A percentile compares a stretch with the other conserved stretches of the same genome.
These are phyloP conservation scores for Colletotrichum melonis DNA, from an alignment of 2,329 filamentous ascomycete species.

Conservation along the genomic window DNA sequence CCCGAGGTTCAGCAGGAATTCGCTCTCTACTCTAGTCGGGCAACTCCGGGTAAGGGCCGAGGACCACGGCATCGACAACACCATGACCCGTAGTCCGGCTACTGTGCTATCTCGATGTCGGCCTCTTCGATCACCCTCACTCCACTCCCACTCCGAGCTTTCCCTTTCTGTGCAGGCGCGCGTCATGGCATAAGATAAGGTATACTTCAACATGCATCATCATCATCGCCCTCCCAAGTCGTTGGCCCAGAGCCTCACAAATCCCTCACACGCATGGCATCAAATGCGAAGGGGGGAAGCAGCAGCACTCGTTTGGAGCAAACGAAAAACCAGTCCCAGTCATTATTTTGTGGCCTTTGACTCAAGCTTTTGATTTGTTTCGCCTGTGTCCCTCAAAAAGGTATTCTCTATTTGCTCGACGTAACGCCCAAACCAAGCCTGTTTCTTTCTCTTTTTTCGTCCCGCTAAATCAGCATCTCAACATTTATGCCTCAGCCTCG, in stretches of 20 bases:
- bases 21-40: not conserved
- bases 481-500: slow-evolving; percentile 57
- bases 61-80: not conserved
- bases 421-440: slow-evolving; percentile 36
- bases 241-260: not conserved
- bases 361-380: slow-evolving; percentile 36
- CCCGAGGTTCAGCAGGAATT: slow-evolving; percentile 23
- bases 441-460: slow-evolving; percentile 9
- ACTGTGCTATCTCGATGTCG: not conserved
- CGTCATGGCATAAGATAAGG: not conserved
- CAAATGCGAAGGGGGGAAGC: not conserved
- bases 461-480: slow-evolving; percentile 25
- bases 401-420: slow-evolving; percentile 36
- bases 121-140: not conserved
- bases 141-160: not conserved
- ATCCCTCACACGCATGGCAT: not conserved
- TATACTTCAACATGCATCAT: not conserved
- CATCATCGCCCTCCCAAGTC: not conserved
- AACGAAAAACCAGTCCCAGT: slow-evolving; percentile 20
- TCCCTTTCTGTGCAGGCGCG: not conserved
- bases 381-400: slow-evolving; percentile 33
- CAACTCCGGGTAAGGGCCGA: slow-evolving; percentile 16
- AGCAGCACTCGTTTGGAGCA: not conserved
- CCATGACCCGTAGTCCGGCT: not conserved
- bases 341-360: slow-evolving; percentile 34